Conservation (phyloP, 106 monocot species). For the Dendrobium nobile region DNA sequence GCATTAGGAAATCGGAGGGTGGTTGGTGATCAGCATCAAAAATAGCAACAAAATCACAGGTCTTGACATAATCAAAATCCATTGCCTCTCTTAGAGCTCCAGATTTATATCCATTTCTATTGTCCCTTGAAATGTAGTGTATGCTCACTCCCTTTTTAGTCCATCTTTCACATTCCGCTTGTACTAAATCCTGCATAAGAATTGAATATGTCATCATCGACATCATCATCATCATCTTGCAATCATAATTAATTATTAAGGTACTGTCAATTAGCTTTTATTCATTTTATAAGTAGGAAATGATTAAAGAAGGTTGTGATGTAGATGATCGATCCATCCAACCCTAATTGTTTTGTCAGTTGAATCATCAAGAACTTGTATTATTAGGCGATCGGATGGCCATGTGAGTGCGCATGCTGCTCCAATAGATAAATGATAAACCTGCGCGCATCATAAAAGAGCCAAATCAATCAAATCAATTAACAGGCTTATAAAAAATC, state of each 20-base stretch:
- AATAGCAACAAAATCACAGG: constrained; percentile 47
- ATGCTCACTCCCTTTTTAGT: constrained; percentile 27
- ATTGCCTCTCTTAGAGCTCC: constrained; percentile 48
- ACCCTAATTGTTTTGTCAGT: constrained; percentile 35
- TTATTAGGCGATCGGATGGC: constrained; percentile 39
- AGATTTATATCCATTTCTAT: constrained; percentile 50
- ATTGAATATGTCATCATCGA: neutral
- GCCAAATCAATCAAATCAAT: neutral
- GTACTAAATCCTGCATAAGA: constrained; percentile 25
- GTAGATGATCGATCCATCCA: constrained; percentile 5
- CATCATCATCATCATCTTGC: neutral
- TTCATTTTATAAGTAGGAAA: neutral
- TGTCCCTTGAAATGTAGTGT: constrained; percentile 27
- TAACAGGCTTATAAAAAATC: no score
- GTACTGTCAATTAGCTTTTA: neutral
- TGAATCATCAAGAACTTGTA: constrained; percentile 57
- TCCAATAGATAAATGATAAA: constrained; percentile 55
- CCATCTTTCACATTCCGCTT: constrained; percentile 37
- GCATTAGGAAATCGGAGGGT: constrained; percentile 33
- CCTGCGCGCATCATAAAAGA: constrained; percentile 12
- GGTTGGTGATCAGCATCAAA: constrained; percentile 67
- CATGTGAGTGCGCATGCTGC: constrained; percentile 41
- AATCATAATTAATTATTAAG: neutral
- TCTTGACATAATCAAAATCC: constrained; percentile 25
- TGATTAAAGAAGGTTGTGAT: neutral